Evolutionary conservation across 1,284 basidiomycete genomes (phyloP).

Genomic region (Lignosus rhinocerotis): DNA sequence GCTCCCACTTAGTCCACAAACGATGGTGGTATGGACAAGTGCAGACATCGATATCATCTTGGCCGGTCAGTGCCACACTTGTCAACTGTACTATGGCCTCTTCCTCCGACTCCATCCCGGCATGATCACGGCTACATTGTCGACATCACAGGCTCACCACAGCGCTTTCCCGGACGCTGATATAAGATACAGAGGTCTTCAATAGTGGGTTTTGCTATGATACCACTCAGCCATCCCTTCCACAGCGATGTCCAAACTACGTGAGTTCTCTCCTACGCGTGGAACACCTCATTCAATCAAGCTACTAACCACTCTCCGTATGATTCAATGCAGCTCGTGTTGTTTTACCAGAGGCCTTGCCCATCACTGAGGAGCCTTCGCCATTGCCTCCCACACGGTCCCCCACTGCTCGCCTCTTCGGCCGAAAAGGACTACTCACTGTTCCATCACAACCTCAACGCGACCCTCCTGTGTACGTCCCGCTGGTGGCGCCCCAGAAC

Average conservation of each 20-base stretch:
- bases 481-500: neutral
- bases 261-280: neutral
- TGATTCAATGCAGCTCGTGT: neutral
- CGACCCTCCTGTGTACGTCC: neutral
- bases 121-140: neutral
- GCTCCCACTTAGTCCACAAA: no score
- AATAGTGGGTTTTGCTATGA: no score
- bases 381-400: neutral
- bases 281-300: neutral
- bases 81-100: neutral
- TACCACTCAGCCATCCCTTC: neutral
- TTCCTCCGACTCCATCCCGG: constrained; percentile 5
- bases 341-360: neutral
- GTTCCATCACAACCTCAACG: neutral
- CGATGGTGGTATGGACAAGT: no score
- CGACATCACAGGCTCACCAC: neutral
- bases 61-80: neutral
- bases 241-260: neutral
- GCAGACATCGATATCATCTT: no score
- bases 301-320: neutral
- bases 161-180: neutral
- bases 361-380: constrained; percentile 5
- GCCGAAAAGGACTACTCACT: neutral
- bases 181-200: no score
- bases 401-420: constrained; percentile 2